Base-by-base conservation (phyloP, 2,329 filamentous ascomycete species). In the Didymella lethalis region DNA sequence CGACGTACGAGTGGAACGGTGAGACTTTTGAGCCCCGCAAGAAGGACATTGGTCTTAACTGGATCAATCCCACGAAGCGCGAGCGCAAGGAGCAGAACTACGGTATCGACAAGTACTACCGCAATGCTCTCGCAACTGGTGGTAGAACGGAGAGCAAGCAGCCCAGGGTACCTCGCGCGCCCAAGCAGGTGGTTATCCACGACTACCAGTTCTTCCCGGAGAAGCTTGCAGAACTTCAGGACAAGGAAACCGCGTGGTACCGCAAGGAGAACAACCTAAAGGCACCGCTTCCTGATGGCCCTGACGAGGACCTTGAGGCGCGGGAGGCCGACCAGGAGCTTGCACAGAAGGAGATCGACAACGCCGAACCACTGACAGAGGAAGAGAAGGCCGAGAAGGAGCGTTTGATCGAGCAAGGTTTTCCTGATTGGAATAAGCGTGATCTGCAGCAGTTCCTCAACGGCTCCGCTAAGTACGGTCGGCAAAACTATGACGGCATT, bases 371-470 rank as follows among this genome's bases (percentile, higher is more conserved):
- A 0, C 80, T 99, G 66, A 97, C 91, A 0, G 93, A 97, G 70
- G 91, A 92, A 62, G 95, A 99, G 77, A 88, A 90, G 67, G 89
- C 89, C 34, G 90, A 96, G 78, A 99, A 99, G 79, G 87, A 92
- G 62, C 83, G 83, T 32, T 84, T 99, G 54, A 91, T 92, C 1
- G 84, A 88, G 53, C 86, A 95, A 75, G 95, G 96, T 8, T 99
- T 99, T 69, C 89, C 88, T 2, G 89, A 95, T 32, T 99, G 96
- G 95, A 98, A 97, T 80, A 90, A 93, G 70, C 89, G 96, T 68
- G 96, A 99, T 77, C 99, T 98, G 80, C 94, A 98, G 75, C 95
- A 98, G 68, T 99, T 99, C 76, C 85, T 99, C 79, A 97, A 98
- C 71, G 93, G 92, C 20, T 96, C 92, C 32, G 94, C 92, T 59